Evolutionary conservation across 805 yeast species (phyloP).

Genomic region (Zygotorulaspora chibaensis): DNA sequence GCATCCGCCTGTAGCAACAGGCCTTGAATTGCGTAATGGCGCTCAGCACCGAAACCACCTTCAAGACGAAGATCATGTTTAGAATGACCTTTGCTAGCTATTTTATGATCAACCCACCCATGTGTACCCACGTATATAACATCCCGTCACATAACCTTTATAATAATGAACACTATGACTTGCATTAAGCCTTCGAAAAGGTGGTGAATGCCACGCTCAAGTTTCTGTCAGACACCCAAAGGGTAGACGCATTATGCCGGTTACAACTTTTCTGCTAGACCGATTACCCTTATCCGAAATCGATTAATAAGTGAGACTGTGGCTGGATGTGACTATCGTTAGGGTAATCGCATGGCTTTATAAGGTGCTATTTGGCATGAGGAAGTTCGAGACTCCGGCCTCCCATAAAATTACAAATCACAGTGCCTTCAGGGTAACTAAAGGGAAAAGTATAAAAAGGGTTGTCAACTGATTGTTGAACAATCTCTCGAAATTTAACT

Average conservation of each 20-base stretch:
- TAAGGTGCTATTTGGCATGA: neutral
- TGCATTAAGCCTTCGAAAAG: too few species aligned
- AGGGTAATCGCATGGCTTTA: neutral
- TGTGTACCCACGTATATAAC: too few species aligned
- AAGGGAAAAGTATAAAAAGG: slow-evolving; percentile 14
- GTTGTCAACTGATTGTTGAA: neutral
- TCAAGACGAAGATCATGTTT: too few species aligned
- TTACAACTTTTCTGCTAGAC: too few species aligned
- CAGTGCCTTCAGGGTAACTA: slow-evolving; percentile 8
- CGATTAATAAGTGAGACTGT: neutral
- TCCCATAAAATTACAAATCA: slow-evolving; percentile 6
- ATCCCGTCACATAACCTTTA: too few species aligned
- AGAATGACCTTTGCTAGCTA: too few species aligned
- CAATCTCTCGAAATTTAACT: neutral
- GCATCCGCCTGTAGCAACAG: slow-evolving; percentile 1
- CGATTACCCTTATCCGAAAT: neutral
- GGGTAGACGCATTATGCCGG: too few species aligned
- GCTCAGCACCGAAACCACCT: neutral
- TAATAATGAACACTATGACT: too few species aligned
- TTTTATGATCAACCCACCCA: neutral
- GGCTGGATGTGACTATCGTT: neutral
- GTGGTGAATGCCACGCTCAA: too few species aligned
- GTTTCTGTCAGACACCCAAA: too few species aligned
- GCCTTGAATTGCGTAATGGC: slow-evolving; percentile 6
- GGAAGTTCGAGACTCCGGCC: slow-evolving; percentile 9